Evolutionary conservation across 768 basidiomycete species (phyloP), one percentile per base, ranked within the genome.

Genomic region (Trametes elegans): DNA sequence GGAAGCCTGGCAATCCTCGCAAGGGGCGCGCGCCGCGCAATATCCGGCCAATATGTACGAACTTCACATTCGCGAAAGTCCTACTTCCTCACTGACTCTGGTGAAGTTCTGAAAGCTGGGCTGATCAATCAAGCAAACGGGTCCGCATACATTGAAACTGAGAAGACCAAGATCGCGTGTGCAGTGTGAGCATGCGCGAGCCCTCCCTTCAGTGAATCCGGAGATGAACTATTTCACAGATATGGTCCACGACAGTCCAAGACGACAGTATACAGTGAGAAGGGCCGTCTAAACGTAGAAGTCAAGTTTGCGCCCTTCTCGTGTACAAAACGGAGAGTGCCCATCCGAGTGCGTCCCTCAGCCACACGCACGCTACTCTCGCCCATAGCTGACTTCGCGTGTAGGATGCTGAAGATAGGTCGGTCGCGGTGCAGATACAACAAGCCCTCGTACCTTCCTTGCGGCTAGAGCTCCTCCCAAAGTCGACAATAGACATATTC

Each of bases 251-350:
- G 91, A 52, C 91, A 93, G 65, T 85, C 88, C 26, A 92, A 88
- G 76, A 88, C 80, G 49, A 76, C 78, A 13, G 71, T 82, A 3
- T 99, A 95, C 67, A 93, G 79, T 58, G 96, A 98, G 63, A 87
- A 83, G 55, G 97, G 96, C 1, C 82, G 81, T 49, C 72, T 99
- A 47, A 98, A 93, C 56, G 90, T 99, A 7, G 95, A 98, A 72
- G 91, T 98, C 47, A 98, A 98, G 71, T 98, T 95, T 64, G 82
- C 95, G 2, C 97, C 97, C 0, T 99, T 96, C 69, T 93, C 97
- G 7, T 93, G 87, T 62, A 71, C 75, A 26, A 79, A 76, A 14
- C 76, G 96, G 61, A 78, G 88, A 66, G 87, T 89, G 7, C 96
- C 96, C 0, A 81, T 96, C 63, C 85, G 90, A 58, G 96, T 96